These are phyloP conservation scores for Phytophthora constricta DNA, from an alignment of 352 stramenopile species.

Conservation along the genomic window DNA sequence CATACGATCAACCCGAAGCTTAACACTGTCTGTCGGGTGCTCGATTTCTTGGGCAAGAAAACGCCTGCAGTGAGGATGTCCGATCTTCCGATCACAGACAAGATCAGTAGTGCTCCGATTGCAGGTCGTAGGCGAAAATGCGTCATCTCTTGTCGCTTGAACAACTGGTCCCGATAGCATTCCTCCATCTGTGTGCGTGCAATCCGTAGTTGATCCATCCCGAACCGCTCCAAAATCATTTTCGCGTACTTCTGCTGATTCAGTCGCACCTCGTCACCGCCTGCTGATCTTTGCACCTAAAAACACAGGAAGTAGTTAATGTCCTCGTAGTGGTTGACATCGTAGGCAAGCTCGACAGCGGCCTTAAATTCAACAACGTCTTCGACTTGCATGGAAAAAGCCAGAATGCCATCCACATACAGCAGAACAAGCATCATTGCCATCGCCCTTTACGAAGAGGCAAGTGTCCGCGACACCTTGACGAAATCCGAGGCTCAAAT, in stretches of 20 bases:
- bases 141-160: neutral
- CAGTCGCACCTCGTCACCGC: conserved; percentile 1
- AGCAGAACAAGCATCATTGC: conserved; percentile 27
- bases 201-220: neutral
- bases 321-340: conserved; percentile 2
- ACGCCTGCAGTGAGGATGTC: conserved; percentile 7
- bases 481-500: conserved; percentile 3
- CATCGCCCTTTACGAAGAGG: conserved; percentile 6
- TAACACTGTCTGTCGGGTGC: conserved; percentile 6
- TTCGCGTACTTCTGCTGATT: conserved; percentile 4
- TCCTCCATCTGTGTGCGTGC: conserved; percentile 1
- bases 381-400: conserved; percentile 8
- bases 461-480: conserved; percentile 30
- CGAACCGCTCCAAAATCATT: neutral
- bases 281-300: conserved; percentile 2
- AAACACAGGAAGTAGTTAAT: conserved; percentile 9
- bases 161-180: neutral
- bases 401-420: conserved; percentile 37
- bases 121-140: neutral
- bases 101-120: conserved; percentile 15
- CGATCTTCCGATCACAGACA: neutral
- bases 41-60: conserved; percentile 21
- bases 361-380: conserved; percentile 2
- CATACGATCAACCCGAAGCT: neutral
- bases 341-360: neutral